Percentiles rank a stretch among this genome's conserved stretches.
These are phyloP conservation scores for Dictyostelium firmibasis DNA, from an alignment of 78 protist species.

Conservation along the genomic window DNA sequence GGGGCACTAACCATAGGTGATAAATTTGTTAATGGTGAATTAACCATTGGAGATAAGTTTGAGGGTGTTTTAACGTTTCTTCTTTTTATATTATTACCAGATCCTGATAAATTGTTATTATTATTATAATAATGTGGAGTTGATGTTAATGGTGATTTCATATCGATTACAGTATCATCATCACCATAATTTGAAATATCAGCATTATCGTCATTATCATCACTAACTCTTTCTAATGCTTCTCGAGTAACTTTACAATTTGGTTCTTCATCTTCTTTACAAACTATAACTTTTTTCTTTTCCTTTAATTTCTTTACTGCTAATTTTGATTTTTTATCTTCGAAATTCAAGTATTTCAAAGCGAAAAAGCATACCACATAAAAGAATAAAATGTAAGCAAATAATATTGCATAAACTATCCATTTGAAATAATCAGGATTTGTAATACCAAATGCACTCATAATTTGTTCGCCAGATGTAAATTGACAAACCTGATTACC, in stretches of 20 bases:
- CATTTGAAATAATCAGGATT: conserved; percentile 50
- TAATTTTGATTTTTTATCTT: conserved; percentile 17
- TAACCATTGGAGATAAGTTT: background rate
- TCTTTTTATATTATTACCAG: background rate
- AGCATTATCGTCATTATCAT: background rate
- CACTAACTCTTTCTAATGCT: background rate
- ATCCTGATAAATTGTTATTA: background rate
- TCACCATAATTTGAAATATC: background rate
- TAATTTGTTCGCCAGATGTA: conserved; percentile 55
- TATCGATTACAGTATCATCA: background rate
- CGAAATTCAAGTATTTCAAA: conserved; percentile 23
- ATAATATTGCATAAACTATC: conserved; percentile 2
- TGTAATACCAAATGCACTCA: conserved; percentile 18
- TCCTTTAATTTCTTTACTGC: background rate
- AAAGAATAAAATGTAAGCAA: conserved; percentile 8
- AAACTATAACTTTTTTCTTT: background rate
- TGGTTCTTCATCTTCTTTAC: background rate
- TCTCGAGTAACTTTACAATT: background rate
- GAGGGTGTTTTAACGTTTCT: background rate
- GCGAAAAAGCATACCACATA: conserved; percentile 17
- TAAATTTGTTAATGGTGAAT: background rate
- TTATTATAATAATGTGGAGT: background rate
- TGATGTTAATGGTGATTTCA: background rate
- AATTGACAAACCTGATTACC: conserved; percentile 36
- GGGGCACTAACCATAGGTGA: background rate